A percentile compares a stretch with the other conserved stretches of the same genome.
phyloP scores from a whole-genome alignment of 495 filamentous ascomycete species.

The Xylaria curta region DNA sequence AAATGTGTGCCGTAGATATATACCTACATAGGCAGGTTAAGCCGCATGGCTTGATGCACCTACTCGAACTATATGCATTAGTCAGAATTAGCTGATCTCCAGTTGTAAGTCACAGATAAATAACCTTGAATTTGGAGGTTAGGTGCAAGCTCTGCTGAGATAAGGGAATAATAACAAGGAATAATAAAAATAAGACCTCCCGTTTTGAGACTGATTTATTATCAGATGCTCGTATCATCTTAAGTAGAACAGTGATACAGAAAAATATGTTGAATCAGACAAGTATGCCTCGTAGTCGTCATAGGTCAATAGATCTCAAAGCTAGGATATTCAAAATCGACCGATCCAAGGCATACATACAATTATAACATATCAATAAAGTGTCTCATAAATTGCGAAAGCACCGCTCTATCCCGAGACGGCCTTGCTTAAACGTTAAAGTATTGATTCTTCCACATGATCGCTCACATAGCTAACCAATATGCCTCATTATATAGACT shows the following conservation, averaged over 20 bases:
- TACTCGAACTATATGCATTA: background rate
- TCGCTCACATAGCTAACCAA: background rate
- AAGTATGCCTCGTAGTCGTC: background rate
- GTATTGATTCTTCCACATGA: background rate
- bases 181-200: background rate
- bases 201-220: background rate
- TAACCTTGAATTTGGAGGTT: background rate
- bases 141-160: background rate
- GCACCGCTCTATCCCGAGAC: background rate
- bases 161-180: background rate
- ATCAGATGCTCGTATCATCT: background rate
- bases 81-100: constrained; percentile 1
- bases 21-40: constrained; percentile 5
- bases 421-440: background rate
- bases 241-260: background rate
- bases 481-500: background rate
- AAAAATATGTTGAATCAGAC: background rate
- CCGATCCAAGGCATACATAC: background rate
- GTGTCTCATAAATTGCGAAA: background rate
- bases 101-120: too few species aligned
- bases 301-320: background rate
- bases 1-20: background rate
- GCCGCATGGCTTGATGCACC: background rate
- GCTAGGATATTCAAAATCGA: background rate
- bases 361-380: background rate